These are phyloP conservation scores for Cystobasidium tubakii DNA, from an alignment of 768 basidiomycete species.

Conservation along the genomic window DNA sequence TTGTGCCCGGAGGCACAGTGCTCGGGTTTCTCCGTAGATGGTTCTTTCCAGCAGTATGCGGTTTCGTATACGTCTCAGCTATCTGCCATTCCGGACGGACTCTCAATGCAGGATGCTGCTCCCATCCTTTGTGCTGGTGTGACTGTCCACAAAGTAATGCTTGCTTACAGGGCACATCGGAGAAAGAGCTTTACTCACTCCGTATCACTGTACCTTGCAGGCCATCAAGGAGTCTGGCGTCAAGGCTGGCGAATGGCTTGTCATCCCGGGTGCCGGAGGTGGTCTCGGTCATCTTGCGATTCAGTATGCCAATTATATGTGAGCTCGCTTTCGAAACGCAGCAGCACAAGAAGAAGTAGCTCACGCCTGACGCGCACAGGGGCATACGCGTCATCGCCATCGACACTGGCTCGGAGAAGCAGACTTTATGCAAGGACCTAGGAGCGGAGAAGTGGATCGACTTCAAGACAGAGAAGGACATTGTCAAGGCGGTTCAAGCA, in stretches of 20 bases:
- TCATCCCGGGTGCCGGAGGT: slow-evolving; percentile 53
- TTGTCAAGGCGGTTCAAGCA: slow-evolving; percentile 61
- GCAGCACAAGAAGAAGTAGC: not conserved
- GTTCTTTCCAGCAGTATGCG: slow-evolving; percentile 46
- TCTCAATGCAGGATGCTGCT: slow-evolving; percentile 57
- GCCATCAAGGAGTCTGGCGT: slow-evolving; percentile 69
- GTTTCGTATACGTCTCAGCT: slow-evolving; percentile 65
- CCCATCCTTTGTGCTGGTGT: slow-evolving; percentile 63
- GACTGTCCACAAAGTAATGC: too few relatives aligned
- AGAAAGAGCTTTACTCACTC: too few relatives aligned
- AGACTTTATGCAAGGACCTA: slow-evolving; percentile 48
- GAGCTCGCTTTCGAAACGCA: slow-evolving; percentile 51
- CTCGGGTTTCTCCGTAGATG: slow-evolving; percentile 69
- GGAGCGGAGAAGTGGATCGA: slow-evolving; percentile 56
- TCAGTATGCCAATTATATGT: slow-evolving; percentile 61
- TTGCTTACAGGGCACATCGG: slow-evolving; percentile 39
- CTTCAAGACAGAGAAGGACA: slow-evolving; percentile 63
- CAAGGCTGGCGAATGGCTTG: slow-evolving; percentile 66
- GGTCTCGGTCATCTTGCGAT: slow-evolving; percentile 57
- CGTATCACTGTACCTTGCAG: not conserved
- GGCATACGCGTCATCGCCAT: slow-evolving; percentile 75
- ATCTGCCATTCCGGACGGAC: slow-evolving; percentile 67
- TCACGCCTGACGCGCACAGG: slow-evolving; percentile 57
- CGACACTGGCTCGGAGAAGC: slow-evolving; percentile 67
- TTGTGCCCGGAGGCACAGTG: slow-evolving; percentile 34